Percentiles rank a stretch among this genome's conserved stretches.
phyloP scores from a whole-genome alignment of 257 asterid species.

The Solanum clarkiae region DNA sequence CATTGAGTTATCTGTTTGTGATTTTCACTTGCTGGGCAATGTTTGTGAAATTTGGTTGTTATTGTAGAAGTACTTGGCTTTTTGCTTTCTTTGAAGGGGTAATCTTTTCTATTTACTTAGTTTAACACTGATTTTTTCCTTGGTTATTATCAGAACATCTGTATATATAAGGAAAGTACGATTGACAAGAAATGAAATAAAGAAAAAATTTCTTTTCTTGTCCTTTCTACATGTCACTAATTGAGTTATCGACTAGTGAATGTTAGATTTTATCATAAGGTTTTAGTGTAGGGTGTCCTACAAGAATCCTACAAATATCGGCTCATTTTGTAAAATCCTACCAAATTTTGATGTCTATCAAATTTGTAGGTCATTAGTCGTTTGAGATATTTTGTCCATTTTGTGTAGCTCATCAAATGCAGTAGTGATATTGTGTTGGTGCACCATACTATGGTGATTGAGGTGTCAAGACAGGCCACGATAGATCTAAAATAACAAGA shows the following conservation, averaged over 20 bases:
- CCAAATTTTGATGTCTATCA: no score
- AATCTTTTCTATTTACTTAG: not conserved
- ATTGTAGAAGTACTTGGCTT: not conserved
- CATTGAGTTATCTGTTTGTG: not conserved
- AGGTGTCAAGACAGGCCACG: no score
- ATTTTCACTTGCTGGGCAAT: not conserved
- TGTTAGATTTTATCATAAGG: not conserved
- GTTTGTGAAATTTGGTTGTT: not conserved
- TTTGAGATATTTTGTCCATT: no score
- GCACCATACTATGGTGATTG: no score
- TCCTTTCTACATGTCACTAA: not conserved
- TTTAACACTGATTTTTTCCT: not conserved
- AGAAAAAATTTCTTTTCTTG: not conserved
- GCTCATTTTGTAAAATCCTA: no score
- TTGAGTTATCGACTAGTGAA: not conserved
- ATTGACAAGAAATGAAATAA: not conserved
- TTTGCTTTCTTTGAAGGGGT: not conserved
- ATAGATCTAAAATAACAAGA: no score
- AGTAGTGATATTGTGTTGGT: no score
- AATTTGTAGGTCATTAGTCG: no score
- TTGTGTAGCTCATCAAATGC: no score
- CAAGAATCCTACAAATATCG: no score
- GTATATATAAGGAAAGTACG: not conserved
- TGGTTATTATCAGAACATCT: not conserved
- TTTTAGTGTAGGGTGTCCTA: no score